Conservation (phyloP, 2,329 filamentous ascomycete species). For the Aureobasidium lini region DNA sequence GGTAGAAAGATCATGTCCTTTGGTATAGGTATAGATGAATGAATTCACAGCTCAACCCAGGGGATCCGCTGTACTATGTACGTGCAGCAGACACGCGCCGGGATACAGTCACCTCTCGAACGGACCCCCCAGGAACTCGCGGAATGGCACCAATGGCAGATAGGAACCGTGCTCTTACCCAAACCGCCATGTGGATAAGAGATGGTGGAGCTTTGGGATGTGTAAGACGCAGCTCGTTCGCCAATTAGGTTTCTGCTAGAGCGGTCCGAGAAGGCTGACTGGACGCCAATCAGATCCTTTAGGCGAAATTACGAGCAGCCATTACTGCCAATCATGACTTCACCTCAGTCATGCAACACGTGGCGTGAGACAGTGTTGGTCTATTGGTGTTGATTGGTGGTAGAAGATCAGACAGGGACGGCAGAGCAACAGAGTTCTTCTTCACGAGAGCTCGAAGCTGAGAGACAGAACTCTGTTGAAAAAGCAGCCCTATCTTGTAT, state of each 20-base stretch:
- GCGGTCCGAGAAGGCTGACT: slow-evolving; percentile 2
- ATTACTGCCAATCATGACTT: slow-evolving; percentile 3
- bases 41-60: neutral
- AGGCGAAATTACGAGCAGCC: slow-evolving; percentile 8
- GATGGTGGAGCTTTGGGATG: neutral
- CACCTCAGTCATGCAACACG: neutral
- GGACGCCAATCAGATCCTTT: neutral
- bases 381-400: neutral
- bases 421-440: neutral
- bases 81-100: neutral
- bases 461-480: neutral
- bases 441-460: neutral
- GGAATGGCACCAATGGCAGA: neutral
- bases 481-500: neutral
- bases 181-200: slow-evolving; percentile 2
- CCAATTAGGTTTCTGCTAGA: neutral
- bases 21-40: neutral
- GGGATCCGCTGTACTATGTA: neutral
- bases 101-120: neutral
- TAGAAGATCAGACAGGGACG: neutral
- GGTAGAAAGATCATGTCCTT: neutral
- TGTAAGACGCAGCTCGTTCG: neutral
- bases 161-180: neutral
- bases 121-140: neutral
- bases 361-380: neutral